These are phyloP conservation scores for Candida michaelii DNA, from an alignment of 805 yeast genomes.

Conservation along the genomic window DNA sequence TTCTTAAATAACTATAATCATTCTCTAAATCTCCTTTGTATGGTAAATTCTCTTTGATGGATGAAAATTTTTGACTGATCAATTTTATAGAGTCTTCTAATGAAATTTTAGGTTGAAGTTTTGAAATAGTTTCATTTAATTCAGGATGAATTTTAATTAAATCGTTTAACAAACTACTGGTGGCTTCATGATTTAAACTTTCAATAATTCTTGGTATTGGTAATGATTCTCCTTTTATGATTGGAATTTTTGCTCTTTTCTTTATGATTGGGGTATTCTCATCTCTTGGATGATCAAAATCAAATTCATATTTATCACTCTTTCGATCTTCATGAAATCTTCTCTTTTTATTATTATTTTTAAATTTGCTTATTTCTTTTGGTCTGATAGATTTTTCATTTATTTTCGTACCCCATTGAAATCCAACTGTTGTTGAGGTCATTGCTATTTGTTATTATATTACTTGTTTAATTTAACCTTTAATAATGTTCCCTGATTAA, in stretches of 20 bases:
- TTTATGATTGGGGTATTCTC: constrained; percentile 8
- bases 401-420: constrained; percentile 27
- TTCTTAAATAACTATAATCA: constrained; percentile 76
- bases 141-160: constrained; percentile 65
- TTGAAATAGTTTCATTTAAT: constrained; percentile 48
- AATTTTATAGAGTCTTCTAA: constrained; percentile 51
- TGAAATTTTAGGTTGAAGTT: constrained; percentile 58
- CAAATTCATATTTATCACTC: constrained; percentile 7
- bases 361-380: background rate
- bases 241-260: constrained; percentile 41
- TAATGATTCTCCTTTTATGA: constrained; percentile 55
- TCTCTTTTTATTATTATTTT: constrained; percentile 11
- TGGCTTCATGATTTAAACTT: constrained; percentile 56
- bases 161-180: constrained; percentile 51
- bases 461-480: background rate
- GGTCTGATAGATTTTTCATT: constrained; percentile 13
- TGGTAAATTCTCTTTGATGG: constrained; percentile 56
- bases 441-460: background rate
- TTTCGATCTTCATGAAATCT: constrained; percentile 17
- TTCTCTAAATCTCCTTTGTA: constrained; percentile 70
- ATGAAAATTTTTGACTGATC: constrained; percentile 45
- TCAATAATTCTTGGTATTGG: constrained; percentile 68
- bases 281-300: background rate
- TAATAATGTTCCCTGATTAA: background rate
- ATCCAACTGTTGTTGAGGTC: constrained; percentile 26